Conservation (phyloP, 257 asterid genomes). For the Ilex asprella region DNA sequence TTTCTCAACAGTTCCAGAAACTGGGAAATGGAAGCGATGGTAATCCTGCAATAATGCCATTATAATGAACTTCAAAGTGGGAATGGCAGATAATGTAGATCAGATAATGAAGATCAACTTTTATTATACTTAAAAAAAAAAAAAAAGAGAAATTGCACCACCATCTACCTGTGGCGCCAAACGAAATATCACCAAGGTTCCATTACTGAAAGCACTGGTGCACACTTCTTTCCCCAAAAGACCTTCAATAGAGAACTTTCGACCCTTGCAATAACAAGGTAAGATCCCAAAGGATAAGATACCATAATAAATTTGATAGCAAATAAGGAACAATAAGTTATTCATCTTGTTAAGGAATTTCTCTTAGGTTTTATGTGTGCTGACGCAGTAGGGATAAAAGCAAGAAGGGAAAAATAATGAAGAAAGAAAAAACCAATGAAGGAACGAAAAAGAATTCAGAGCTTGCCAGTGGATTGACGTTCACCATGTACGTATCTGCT, state of each 20-base stretch:
- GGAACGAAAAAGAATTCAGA: neutral
- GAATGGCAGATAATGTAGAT: neutral
- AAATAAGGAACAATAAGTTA: neutral
- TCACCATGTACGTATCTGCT: neutral
- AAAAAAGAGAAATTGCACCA: constrained; percentile 7
- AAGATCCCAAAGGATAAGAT: constrained; percentile 13
- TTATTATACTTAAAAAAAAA: neutral
- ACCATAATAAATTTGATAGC: neutral
- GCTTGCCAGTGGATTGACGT: neutral
- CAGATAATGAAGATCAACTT: neutral
- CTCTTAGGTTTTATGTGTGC: no score
- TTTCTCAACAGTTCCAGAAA: constrained; percentile 85
- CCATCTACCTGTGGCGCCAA: constrained; percentile 92
- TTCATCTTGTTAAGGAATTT: no score
- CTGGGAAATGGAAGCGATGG: constrained; percentile 93
- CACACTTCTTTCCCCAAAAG: constrained; percentile 76
- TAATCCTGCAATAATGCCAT: constrained; percentile 62
- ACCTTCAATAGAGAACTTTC: constrained; percentile 82
- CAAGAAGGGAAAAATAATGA: no score
- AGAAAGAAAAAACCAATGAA: no score
- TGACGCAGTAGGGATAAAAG: no score
- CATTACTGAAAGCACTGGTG: constrained; percentile 55
- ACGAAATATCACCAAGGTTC: constrained; percentile 88
- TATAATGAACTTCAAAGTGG: constrained; percentile 1
- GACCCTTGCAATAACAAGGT: constrained; percentile 46